Conservation (phyloP, 2,329 filamentous ascomycete species). For the Trichoderma polysporum region DNA sequence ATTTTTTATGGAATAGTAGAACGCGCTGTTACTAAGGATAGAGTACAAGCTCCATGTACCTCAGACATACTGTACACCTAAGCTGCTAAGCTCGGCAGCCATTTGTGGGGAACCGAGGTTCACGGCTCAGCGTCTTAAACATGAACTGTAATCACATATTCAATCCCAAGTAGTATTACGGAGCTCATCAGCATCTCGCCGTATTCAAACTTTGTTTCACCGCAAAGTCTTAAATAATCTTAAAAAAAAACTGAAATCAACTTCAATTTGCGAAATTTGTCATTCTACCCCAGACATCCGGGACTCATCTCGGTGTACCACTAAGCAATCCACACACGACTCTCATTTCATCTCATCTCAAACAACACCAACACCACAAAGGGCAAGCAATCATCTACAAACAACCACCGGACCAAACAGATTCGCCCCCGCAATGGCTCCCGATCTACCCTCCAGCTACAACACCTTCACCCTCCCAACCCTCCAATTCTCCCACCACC, state of each 20-base stretch:
- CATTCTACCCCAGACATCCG: neutral
- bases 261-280: neutral
- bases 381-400: too few species aligned
- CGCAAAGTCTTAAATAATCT: neutral
- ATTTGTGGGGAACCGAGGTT: conserved; percentile 7
- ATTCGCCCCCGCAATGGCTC: conserved; percentile 26
- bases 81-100: neutral
- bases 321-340: too few species aligned
- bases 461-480: conserved; percentile 42
- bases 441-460: conserved; percentile 40
- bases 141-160: neutral
- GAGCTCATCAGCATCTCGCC: neutral
- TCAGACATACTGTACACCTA: neutral
- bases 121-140: neutral
- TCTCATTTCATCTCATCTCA: too few species aligned
- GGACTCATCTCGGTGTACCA: too few species aligned
- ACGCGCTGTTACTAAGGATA: neutral
- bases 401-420: too few species aligned
- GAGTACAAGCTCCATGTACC: neutral
- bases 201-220: neutral
- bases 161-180: neutral
- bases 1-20: neutral
- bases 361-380: too few species aligned
- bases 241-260: neutral
- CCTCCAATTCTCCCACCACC: conserved; percentile 51